Percentiles rank a stretch among this genome's conserved stretches.
Evolutionary conservation across 176 grass and related monocot genomes (phyloP).

Genomic region (Cenchrus fungigraminus): DNA sequence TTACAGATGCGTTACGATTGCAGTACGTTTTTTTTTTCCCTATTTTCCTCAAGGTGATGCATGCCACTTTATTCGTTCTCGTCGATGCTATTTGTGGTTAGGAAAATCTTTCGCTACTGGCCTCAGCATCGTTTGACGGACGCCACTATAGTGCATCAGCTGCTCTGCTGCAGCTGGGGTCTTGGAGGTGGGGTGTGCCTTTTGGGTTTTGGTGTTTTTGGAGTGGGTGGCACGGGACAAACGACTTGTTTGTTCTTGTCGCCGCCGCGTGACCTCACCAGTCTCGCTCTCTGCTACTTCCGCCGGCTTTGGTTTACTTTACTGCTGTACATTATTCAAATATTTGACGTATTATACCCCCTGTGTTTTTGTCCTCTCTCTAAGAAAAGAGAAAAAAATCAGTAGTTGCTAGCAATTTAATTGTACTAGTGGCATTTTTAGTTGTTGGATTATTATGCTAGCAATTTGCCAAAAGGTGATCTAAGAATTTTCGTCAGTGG

Average conservation of each 20-base stretch:
- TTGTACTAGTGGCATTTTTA: neutral
- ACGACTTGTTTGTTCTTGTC: neutral
- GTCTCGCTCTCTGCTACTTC: too few species aligned
- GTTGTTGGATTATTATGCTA: neutral
- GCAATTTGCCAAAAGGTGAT: neutral
- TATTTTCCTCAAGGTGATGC: neutral
- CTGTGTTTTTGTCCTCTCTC: neutral
- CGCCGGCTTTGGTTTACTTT: neutral
- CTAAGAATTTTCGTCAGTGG: too few species aligned
- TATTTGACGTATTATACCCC: neutral
- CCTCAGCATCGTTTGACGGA: neutral
- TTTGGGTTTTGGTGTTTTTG: neutral
- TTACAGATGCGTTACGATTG: neutral
- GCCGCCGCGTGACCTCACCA: neutral
- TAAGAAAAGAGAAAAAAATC: too few species aligned
- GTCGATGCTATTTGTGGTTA: neutral
- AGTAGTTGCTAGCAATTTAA: too few species aligned
- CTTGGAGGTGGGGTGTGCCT: neutral
- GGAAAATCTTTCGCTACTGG: neutral
- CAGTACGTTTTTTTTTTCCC: too few species aligned
- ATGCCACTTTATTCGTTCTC: neutral
- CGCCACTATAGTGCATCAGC: neutral
- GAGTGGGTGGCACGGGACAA: neutral
- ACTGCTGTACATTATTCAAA: neutral
- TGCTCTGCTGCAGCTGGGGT: neutral